A percentile compares a stretch with the other conserved stretches of the same genome.
These are phyloP conservation scores for Posidonia australis DNA, from an alignment of 106 monocot genomes.

Conservation along the genomic window DNA sequence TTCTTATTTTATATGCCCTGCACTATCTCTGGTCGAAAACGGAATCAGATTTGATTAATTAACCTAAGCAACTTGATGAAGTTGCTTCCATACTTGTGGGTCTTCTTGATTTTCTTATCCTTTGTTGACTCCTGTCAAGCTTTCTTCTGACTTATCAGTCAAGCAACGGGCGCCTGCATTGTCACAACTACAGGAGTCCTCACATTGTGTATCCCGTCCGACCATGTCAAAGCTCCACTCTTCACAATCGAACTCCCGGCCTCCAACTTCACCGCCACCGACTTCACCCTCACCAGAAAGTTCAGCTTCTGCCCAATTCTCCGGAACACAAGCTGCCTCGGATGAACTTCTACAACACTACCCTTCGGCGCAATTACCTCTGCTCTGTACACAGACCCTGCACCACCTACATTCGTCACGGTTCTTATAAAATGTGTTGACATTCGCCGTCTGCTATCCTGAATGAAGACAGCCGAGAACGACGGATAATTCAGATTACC, in stretches of 20 bases:
- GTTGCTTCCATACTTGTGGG: too few species aligned
- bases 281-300: constrained; percentile 39
- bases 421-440: constrained; percentile 69
- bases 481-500: constrained; percentile 86
- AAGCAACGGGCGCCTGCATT: constrained; percentile 39
- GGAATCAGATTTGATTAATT: too few species aligned
- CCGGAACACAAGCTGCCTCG: constrained; percentile 36
- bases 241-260: constrained; percentile 45
- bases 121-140: too few species aligned
- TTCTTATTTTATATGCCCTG: too few species aligned
- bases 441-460: constrained; percentile 13
- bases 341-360: constrained; percentile 38
- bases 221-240: constrained; percentile 56
- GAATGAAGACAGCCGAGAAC: constrained; percentile 36
- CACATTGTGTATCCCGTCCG: constrained; percentile 43
- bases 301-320: constrained; percentile 49
- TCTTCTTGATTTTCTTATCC: too few species aligned
- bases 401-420: constrained; percentile 57
- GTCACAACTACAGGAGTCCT: constrained; percentile 62
- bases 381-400: constrained; percentile 33
- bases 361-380: constrained; percentile 35
- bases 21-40: too few species aligned
- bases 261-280: constrained; percentile 19
- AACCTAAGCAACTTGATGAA: too few species aligned
- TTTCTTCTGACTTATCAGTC: not conserved